A percentile compares a stretch with the other conserved stretches of the same genome.
phyloP scores from a whole-genome alignment of 164 flowering plant species.

The Tetrastigma voinierianum region DNA sequence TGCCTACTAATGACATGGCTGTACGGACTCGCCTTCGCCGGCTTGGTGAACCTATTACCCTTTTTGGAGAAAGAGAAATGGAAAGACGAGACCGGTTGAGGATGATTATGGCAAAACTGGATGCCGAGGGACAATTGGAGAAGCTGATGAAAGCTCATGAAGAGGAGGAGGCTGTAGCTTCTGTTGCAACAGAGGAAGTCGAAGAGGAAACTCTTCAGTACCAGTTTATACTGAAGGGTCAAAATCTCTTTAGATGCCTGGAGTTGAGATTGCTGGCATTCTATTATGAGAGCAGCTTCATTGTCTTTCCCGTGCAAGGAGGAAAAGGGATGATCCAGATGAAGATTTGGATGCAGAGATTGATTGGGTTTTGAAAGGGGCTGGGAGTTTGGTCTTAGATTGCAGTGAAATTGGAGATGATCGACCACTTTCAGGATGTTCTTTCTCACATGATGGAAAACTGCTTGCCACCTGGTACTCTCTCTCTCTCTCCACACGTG shows the following conservation, averaged over 20 bases:
- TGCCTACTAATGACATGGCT: slow-evolving; percentile 92
- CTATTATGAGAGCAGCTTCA: slow-evolving; percentile 58
- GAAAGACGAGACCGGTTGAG: slow-evolving; percentile 86
- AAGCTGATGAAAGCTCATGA: slow-evolving; percentile 87
- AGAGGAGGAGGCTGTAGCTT: slow-evolving; percentile 76
- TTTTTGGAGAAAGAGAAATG: slow-evolving; percentile 96
- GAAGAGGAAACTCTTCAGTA: slow-evolving; percentile 75
- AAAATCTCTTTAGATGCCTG: slow-evolving; percentile 63
- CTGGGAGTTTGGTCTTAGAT: slow-evolving; percentile 53
- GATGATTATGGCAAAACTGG: slow-evolving; percentile 78
- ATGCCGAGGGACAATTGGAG: slow-evolving; percentile 86
- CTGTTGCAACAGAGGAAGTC: slow-evolving; percentile 38
- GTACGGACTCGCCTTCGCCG: slow-evolving; percentile 86
- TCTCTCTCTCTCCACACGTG: background rate
- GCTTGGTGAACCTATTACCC: slow-evolving; percentile 88
- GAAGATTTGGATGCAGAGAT: slow-evolving; percentile 87
- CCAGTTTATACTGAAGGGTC: slow-evolving; percentile 94
- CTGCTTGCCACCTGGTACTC: slow-evolving; percentile 87
- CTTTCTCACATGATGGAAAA: slow-evolving; percentile 72
- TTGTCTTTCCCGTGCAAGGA: slow-evolving; percentile 70
- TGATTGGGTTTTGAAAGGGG: slow-evolving; percentile 69
- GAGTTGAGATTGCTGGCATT: slow-evolving; percentile 69
- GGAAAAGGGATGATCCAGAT: slow-evolving; percentile 91
- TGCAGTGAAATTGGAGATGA: slow-evolving; percentile 94
- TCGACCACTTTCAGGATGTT: slow-evolving; percentile 89